Percentiles rank a stretch among this genome's conserved stretches.
phyloP scores from a whole-genome alignment of 2,329 filamentous ascomycete species.

The Diaporthe sp. region DNA sequence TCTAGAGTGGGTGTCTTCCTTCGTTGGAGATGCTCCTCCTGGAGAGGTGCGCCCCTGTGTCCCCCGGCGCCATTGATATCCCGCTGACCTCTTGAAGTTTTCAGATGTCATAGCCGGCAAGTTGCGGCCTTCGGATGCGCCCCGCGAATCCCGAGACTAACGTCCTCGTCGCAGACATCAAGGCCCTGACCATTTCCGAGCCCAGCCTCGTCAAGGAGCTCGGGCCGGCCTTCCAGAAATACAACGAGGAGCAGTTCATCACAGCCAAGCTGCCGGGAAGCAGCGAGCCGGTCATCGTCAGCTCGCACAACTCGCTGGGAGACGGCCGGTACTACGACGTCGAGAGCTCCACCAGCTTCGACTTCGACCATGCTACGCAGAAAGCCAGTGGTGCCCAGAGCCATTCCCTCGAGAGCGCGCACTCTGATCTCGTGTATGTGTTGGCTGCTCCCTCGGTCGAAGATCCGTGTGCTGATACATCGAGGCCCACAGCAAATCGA shows the following conservation, averaged over 20 bases:
- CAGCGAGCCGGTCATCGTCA: constrained; percentile 86
- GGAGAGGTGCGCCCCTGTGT: constrained; percentile 80
- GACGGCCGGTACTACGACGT: constrained; percentile 89
- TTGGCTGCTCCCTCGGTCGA: neutral
- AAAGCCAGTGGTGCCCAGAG: constrained; percentile 87
- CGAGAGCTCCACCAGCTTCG: constrained; percentile 87
- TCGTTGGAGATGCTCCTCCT: constrained; percentile 92
- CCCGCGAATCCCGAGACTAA: neutral
- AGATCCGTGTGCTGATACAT: constrained; percentile 18
- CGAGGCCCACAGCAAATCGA: constrained; percentile 73
- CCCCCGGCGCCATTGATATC: constrained; percentile 21
- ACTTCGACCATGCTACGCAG: constrained; percentile 84
- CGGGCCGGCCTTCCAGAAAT: constrained; percentile 86
- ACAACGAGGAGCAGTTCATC: constrained; percentile 94
- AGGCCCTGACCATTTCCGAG: constrained; percentile 79
- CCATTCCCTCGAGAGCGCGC: constrained; percentile 78
- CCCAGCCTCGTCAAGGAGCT: constrained; percentile 77
- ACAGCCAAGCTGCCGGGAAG: constrained; percentile 90
- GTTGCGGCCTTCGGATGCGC: constrained; percentile 28
- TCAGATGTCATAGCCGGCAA: constrained; percentile 88
- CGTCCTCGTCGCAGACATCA: constrained; percentile 76
- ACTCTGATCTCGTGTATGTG: constrained; percentile 82
- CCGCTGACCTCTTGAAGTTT: constrained; percentile 65
- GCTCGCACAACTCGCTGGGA: constrained; percentile 84
- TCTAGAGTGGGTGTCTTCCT: constrained; percentile 78